Base-by-base conservation (phyloP, 2,329 filamentous ascomycete genomes). In the Aureobasidium lini region DNA sequence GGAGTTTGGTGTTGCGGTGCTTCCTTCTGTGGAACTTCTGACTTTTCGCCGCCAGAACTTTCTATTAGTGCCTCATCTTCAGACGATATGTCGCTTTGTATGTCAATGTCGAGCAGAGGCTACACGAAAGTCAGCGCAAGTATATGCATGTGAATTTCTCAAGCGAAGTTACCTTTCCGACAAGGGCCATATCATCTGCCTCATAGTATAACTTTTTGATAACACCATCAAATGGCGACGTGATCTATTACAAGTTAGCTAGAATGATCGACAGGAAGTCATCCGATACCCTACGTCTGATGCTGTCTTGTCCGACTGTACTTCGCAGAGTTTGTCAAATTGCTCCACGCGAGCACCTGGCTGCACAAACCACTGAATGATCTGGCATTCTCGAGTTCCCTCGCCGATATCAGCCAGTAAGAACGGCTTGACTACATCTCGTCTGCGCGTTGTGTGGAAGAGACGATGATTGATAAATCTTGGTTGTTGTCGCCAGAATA, bases 361-460 rank as follows among this genome's bases (percentile, higher is more conserved):
- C 75, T 96, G 88, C 65, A 99, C 93, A 72, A 97, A 99, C 94
- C 94, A 99, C 78, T 99, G 94, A 69, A 97, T 97, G 69, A 99
- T 90, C 75, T 99, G 94, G 70, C 94, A 96, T 77, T 99, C 94
- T 71, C 94, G 92, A 69, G 97, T 99, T 59, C 94, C 88, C 80
- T 95, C 90, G 53, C 90, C 90, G 73, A 95, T 94, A 70, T 95
- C 90, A 63, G 90, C 89, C 61, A 95, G 75, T 42, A 93, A 69
- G 61, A 94, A 91, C 1, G 90, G 89, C 75, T 93, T 93, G 48
- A 94, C 79, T 1, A 80, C 82, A 48, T 68, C 60, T 31, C 62
- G 59, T 56, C 63, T 62, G 28, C 44, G 57, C 15, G 69, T 67
- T 23, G 62, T 57, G 60, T 72, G 70, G 54, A 71, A 68, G 43